A percentile compares a stretch with the other conserved stretches of the same genome.
Conservation (phyloP, 129 eudicot genomes). For the Daucus carota region DNA sequence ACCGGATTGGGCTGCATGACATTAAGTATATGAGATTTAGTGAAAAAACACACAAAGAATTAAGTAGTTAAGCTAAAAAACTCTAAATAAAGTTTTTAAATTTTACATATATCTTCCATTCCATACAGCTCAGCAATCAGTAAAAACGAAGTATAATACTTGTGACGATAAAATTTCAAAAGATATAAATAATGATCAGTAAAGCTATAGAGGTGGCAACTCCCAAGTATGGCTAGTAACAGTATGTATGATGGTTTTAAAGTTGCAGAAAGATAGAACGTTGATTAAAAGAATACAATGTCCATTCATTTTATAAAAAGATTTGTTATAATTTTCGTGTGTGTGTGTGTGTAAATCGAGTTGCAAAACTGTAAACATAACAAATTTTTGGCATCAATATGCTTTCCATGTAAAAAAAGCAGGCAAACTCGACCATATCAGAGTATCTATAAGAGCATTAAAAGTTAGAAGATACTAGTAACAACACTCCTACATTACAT, state of each 20-base stretch:
- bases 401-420: background rate
- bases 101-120: background rate
- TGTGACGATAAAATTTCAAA: too few species aligned
- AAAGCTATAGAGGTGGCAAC: too few species aligned
- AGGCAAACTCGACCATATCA: background rate
- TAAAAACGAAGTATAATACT: too few species aligned
- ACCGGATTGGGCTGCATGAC: slow-evolving; percentile 74
- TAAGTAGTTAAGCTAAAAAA: background rate
- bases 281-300: too few species aligned
- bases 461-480: background rate
- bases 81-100: background rate
- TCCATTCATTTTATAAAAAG: too few species aligned
- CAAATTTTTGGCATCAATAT: background rate
- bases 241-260: too few species aligned
- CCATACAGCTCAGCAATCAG: background rate
- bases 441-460: background rate
- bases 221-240: too few species aligned
- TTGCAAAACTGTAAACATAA: background rate
- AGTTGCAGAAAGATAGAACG: too few species aligned
- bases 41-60: background rate
- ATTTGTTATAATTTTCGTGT: too few species aligned
- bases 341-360: too few species aligned
- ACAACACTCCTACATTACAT: background rate
- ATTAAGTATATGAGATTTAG: slow-evolving; percentile 3
- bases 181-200: too few species aligned